Evolutionary conservation across 805 yeast genomes (phyloP), one percentile per base, ranked within the genome.

Genomic region (Candida ficus): DNA sequence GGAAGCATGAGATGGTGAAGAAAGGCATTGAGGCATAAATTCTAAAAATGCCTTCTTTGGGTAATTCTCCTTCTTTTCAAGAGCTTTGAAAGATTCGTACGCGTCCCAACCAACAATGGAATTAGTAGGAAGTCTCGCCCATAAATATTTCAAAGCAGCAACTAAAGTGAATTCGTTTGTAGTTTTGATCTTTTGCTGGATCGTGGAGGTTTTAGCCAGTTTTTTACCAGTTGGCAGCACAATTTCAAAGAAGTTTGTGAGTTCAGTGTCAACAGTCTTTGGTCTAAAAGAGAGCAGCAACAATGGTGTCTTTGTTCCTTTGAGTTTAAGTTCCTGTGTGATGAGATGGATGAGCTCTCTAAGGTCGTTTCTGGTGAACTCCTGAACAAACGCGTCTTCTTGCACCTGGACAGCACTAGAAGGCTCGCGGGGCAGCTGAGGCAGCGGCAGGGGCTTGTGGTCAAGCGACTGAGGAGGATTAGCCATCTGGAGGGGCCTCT

Each of bases 91-190:
- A 42, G 80, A 76, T 20, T 78, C 67, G 59, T 89, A 89, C 0
- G 87, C 78, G 41, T 80, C 83, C 95, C 95, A 88, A 0, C 95
- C 93, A 33, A 89, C 78, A 23, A 89, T 71, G 48, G 89, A 87
- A 45, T 76, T 75, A 41, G 80, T 82, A 8, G 91, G 91, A 17
- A 90, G 62, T 43, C 97, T 68, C 45, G 90, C 76, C 97, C 97
- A 89, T 34, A 87, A 67, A 62, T 85, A 89, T 57, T 87, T 88
- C 44, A 89, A 66, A 1, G 82, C 82, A 42, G 87, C 74, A 28
- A 84, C 77, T 30, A 89, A 63, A 1, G 90, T 82, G 58, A 75
- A 80, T 41, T 78, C 87, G 48, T 85, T 88, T 0, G 80, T 70
- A 37, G 65, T 53, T 35, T 68, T 58, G 5, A 84, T 67, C 3